phyloP scores from a whole-genome alignment of 306 rosid genomes.

The cucumber (Cucumis sativus) region Cucumber_9930_V3 NC_026661.2:22370001-22370500 shows the following conservation, averaged over 20 bases:
- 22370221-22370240: constrained; percentile 3
- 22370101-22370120: constrained; percentile 28
- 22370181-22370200: constrained; percentile 62
- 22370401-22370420: too few relatives aligned
- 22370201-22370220: constrained; percentile 63
- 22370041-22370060: constrained; percentile 52
- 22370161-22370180: constrained; percentile 53
- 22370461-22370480: too few relatives aligned
- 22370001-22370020: constrained; percentile 49
- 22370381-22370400: background rate
- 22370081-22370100: constrained; percentile 21
- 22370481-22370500: too few relatives aligned
- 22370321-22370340: background rate
- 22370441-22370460: too few relatives aligned
- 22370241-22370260: background rate
- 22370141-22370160: constrained; percentile 22
- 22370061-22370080: constrained; percentile 15
- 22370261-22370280: background rate
- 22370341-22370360: too few relatives aligned
- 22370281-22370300: background rate
- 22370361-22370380: too few relatives aligned
- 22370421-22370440: too few relatives aligned
- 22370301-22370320: background rate
- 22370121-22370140: constrained; percentile 21
- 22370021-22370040: constrained; percentile 23